Percentiles rank a stretch among this genome's conserved stretches.
These are phyloP conservation scores for Nemania serpens DNA, from an alignment of 2,329 filamentous ascomycete genomes.

Conservation along the genomic window DNA sequence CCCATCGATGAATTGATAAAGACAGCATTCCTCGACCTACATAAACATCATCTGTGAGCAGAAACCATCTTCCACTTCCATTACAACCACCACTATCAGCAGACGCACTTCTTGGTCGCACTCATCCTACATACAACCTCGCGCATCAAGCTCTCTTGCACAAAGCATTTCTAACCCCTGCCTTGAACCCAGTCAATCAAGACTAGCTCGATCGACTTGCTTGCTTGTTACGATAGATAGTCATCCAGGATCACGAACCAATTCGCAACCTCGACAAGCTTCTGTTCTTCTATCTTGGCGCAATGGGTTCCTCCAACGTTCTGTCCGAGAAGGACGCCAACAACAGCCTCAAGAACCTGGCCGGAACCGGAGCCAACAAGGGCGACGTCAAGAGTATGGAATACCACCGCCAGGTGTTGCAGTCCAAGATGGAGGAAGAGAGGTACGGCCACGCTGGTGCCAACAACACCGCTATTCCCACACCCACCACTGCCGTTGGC, in stretches of 20 bases:
- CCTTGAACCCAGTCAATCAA: background rate
- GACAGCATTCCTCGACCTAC: slow-evolving; percentile 45
- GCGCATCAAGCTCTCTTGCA: slow-evolving; percentile 14
- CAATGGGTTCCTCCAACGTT: slow-evolving; percentile 62
- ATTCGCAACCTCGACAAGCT: background rate
- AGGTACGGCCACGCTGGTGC: slow-evolving; percentile 51
- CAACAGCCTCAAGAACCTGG: slow-evolving; percentile 42
- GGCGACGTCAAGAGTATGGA: slow-evolving; percentile 69
- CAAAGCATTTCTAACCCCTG: slow-evolving; percentile 1
- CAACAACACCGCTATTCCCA: slow-evolving; percentile 13
- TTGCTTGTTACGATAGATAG: background rate
- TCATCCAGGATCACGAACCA: background rate
- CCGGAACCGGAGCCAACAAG: slow-evolving; percentile 44
- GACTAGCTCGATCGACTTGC: background rate
- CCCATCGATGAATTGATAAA: slow-evolving; percentile 18
- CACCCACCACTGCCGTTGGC: slow-evolving; percentile 1
- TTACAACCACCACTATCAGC: background rate
- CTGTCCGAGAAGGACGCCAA: slow-evolving; percentile 72
- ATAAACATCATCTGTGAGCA: background rate
- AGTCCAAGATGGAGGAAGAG: slow-evolving; percentile 71
- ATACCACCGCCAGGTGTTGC: slow-evolving; percentile 76
- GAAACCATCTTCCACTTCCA: background rate
- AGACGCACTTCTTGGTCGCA: background rate
- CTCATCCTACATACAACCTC: background rate
- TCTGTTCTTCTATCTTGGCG: slow-evolving; percentile 8